Base-by-base conservation (phyloP, 306 rosid species). In the Cucumis melo region DNA sequence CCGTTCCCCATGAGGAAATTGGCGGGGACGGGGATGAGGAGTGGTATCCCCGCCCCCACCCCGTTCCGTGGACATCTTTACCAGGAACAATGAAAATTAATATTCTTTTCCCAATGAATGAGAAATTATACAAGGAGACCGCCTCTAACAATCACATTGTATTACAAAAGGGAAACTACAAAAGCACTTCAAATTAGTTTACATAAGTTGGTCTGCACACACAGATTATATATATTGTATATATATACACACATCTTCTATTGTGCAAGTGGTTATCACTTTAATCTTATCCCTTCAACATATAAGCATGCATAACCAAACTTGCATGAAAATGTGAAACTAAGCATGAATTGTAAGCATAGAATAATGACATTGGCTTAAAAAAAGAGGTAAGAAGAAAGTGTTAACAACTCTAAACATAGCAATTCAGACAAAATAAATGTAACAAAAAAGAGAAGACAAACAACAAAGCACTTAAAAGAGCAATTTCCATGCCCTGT, bases 381-480 rank as follows among this genome's bases (percentile, higher is more conserved):
- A 24, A 48, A n/a, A 48, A 48, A 19, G 17, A n/a, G 75, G 21
- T 63, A 13, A 34, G 71, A 63, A 34, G 39, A 34, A 63, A 63
- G 71, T 63, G 71, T 24, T 68, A 13, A 44, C 39, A 70, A 38
- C 7, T 44, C 39, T 68, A 20, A 66, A 20, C 27, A 20, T 21
- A 27, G 20, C 67, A 60, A 29, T 41, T 61, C 41, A 1, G 74
- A 39, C 34, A 41, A 41, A 42, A 66, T 44, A 42, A 67, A 42
- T 67, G 74, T 11, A 68, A 68, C 34, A 67, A 4, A n/a, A n/a
- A 68, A 21, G 57, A 42, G 6, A 12, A 42, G 7, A 5, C 20
- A 11, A 70, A 70, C 7, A 70, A 70, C 75, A 70, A 21, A 70
- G n/a, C n/a, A n/a, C n/a, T n/a, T n/a, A n/a, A n/a, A n/a, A n/a